phyloP scores from a whole-genome alignment of 2,329 filamentous ascomycete species.

The Ceratocystis ficicola region DNA sequence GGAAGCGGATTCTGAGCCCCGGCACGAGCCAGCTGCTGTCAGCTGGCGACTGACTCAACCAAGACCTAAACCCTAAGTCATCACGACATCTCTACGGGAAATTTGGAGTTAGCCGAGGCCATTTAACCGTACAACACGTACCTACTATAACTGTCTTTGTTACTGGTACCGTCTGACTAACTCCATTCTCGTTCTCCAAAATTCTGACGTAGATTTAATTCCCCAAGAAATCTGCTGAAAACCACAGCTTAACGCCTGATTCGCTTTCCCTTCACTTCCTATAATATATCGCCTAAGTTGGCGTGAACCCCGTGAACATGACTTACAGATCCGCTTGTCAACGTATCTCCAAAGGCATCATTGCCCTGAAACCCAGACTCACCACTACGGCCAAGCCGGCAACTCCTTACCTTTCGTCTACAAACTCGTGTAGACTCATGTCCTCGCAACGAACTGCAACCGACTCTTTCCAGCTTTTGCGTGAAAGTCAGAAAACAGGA shows the following conservation, averaged over 20 bases:
- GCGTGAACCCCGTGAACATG: neutral
- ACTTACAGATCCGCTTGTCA: neutral
- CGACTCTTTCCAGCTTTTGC: slow-evolving; percentile 75
- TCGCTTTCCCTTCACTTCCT: neutral
- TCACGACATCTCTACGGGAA: neutral
- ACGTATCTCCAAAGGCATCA: neutral
- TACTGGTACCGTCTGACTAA: neutral
- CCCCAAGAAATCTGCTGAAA: neutral
- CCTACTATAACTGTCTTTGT: neutral
- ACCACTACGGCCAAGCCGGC: neutral
- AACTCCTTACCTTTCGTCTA: neutral
- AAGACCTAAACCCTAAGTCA: neutral
- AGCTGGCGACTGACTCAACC: neutral
- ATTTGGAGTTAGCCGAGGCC: slow-evolving; percentile 1
- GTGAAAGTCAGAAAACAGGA: slow-evolving; percentile 64
- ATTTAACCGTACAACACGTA: neutral
- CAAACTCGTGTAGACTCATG: slow-evolving; percentile 19
- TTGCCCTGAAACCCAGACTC: neutral
- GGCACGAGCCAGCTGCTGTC: neutral
- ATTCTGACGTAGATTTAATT: neutral
- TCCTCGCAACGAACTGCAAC: slow-evolving; percentile 35
- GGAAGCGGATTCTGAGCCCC: neutral
- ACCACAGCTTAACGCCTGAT: neutral
- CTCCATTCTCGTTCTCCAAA: neutral
- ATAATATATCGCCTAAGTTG: no score